Evolutionary conservation across 805 yeast species (phyloP), one percentile per base, ranked within the genome.

Genomic region (Yarrowia porcina): DNA sequence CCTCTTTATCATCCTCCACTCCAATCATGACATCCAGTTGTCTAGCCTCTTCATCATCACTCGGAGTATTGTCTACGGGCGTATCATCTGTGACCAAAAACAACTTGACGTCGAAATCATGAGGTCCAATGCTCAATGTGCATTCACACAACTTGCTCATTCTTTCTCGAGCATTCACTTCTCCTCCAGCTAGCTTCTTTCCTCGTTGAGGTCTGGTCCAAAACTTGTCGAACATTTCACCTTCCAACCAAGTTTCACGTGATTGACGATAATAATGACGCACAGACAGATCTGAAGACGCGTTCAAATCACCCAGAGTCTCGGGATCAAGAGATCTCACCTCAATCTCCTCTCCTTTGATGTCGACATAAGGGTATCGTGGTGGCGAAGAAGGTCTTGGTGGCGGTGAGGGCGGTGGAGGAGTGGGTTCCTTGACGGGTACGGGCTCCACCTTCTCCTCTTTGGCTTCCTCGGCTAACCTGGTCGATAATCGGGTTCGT

Each of bases 121-220:
- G 99, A 0, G 97, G 97, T 0, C 97, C 98, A 21, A 88, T 79
- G 11, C 79, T 77, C 75, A 91, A 74, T 1, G 77, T 75, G 65
- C 92, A 84, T 67, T 92, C 97, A 67, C 93, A 84, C 63, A 94
- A 76, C 71, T 90, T 91, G 65, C 90, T 87, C 97, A 92, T 91
- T 63, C 85, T 85, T 66, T 93, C 97, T 68, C 96, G 77, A 4
- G 89, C 87, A 70, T 82, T 83, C n/a, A 71, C 74, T 68, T 75
- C 80, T 63, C 78, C 80, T 65, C 76, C 69, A 65, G 78, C 71
- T 65, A 72, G 79, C 72, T 76, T 83, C 63, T 79, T 80, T 66
- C 85, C 81, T 62, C 85, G 73, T 64, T 84, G 81, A 61, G 86
- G 88, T 65, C 88, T 84, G 8, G 87, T 80, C 97, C 97, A 93